A percentile compares a stretch with the other conserved stretches of the same genome.
These are phyloP conservation scores for Cyphellophora europaea DNA, from an alignment of 2,329 filamentous ascomycete genomes.

Conservation along the genomic window DNA sequence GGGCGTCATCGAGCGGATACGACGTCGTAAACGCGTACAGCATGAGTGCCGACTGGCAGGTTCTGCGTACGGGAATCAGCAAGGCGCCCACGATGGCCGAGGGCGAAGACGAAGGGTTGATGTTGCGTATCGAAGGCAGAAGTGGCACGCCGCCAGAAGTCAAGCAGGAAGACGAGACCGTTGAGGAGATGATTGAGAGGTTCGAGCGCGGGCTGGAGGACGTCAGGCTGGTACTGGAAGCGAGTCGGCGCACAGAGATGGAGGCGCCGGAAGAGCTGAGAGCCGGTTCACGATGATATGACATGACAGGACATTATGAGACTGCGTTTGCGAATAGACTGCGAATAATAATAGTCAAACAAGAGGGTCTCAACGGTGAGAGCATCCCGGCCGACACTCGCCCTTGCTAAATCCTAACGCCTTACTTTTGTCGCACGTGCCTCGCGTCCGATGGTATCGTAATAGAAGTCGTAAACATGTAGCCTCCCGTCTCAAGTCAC, in stretches of 20 bases:
- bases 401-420: too few relatives aligned
- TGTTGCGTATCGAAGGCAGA: constrained; percentile 35
- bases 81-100: constrained; percentile 56
- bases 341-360: too few relatives aligned
- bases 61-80: constrained; percentile 43
- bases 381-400: too few relatives aligned
- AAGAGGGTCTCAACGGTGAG: too few relatives aligned
- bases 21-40: constrained; percentile 61
- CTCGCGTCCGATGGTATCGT: too few relatives aligned
- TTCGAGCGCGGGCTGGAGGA: constrained; percentile 35
- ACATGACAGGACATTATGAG: too few relatives aligned
- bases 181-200: constrained; percentile 38
- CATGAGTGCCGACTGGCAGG: constrained; percentile 65
- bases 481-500: too few relatives aligned
- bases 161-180: constrained; percentile 21
- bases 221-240: constrained; percentile 20
- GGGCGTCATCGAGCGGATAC: constrained; percentile 26
- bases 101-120: constrained; percentile 33
- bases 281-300: too few relatives aligned
- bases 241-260: background rate
- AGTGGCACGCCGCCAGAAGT: constrained; percentile 14
- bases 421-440: too few relatives aligned
- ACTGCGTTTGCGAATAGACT: too few relatives aligned
- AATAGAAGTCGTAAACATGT: too few relatives aligned
- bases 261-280: too few relatives aligned